A percentile compares a stretch with the other conserved stretches of the same genome.
phyloP scores from a whole-genome alignment of 2,329 filamentous ascomycete species.

The Diaporthe batatas region DNA sequence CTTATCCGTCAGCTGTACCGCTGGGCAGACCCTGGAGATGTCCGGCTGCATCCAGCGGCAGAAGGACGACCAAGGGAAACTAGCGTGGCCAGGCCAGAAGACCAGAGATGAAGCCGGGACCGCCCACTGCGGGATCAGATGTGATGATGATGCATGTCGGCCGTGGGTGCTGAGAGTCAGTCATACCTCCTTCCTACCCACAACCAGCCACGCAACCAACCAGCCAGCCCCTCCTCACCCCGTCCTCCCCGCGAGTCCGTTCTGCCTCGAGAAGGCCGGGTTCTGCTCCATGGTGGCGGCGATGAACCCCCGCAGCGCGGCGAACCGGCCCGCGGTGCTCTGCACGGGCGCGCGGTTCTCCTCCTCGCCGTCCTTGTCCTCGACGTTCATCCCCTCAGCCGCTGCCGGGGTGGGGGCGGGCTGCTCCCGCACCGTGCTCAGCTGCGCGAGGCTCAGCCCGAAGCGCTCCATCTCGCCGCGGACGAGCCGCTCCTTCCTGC shows the following conservation, averaged over 20 bases:
- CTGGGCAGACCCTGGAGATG: too few species aligned
- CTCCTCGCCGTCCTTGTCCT: slow-evolving; percentile 42
- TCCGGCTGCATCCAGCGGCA: too few species aligned
- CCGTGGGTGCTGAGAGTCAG: too few species aligned
- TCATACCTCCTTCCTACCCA: too few species aligned
- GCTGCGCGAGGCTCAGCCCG: slow-evolving; percentile 82
- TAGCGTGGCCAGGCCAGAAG: too few species aligned
- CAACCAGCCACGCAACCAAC: too few species aligned
- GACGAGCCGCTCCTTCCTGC: slow-evolving; percentile 85
- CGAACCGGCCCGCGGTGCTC: slow-evolving; percentile 74
- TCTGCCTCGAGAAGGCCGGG: slow-evolving; percentile 71
- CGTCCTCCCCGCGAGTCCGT: slow-evolving; percentile 18
- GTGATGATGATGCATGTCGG: too few species aligned
- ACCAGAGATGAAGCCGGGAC: too few species aligned
- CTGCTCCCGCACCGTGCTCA: slow-evolving; percentile 61
- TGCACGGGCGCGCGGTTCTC: slow-evolving; percentile 43
- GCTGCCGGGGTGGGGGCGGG: too few species aligned
- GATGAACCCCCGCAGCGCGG: slow-evolving; percentile 85
- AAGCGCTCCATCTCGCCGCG: slow-evolving; percentile 87
- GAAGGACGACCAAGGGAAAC: too few species aligned
- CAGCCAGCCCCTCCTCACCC: neutral
- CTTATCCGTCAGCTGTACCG: too few species aligned
- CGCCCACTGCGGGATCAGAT: too few species aligned
- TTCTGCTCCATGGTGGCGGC: slow-evolving; percentile 91
- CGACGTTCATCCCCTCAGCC: slow-evolving; percentile 38